Evolutionary conservation across 1,284 basidiomycete genomes (phyloP).

Genomic region (Ceratobasidium sp.): DNA sequence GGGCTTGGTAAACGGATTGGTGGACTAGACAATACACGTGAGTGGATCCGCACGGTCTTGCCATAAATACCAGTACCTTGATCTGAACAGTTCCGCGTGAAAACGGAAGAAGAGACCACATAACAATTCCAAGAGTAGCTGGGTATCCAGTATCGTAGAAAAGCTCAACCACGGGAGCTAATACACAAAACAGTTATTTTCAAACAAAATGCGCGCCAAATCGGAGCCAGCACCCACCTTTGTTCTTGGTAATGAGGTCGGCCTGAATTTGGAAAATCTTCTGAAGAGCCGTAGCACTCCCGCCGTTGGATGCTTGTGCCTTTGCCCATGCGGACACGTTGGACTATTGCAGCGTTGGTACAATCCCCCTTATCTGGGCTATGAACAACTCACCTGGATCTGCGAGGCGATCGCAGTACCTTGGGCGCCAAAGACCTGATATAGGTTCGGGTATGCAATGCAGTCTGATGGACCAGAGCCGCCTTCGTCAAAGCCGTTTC

Average conservation of each 20-base stretch:
- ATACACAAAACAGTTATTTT: neutral
- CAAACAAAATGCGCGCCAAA: slow-evolving; percentile 39
- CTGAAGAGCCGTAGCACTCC: slow-evolving; percentile 60
- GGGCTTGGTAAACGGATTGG: slow-evolving; percentile 64
- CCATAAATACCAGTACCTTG: slow-evolving; percentile 56
- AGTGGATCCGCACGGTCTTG: neutral
- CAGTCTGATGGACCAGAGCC: slow-evolving; percentile 62
- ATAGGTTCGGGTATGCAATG: slow-evolving; percentile 64
- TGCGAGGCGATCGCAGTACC: slow-evolving; percentile 4
- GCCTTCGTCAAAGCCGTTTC: slow-evolving; percentile 49
- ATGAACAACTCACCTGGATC: slow-evolving; percentile 51
- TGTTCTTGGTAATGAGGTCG: slow-evolving; percentile 62
- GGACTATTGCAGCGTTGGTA: slow-evolving; percentile 53
- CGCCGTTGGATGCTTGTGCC: slow-evolving; percentile 59
- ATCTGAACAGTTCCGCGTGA: slow-evolving; percentile 66
- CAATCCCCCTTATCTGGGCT: slow-evolving; percentile 50
- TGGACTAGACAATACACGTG: slow-evolving; percentile 55
- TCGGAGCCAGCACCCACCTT: slow-evolving; percentile 55
- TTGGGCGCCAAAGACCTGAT: slow-evolving; percentile 56
- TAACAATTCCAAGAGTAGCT: slow-evolving; percentile 63
- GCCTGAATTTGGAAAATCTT: slow-evolving; percentile 63
- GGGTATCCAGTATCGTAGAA: slow-evolving; percentile 61
- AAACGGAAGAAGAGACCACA: slow-evolving; percentile 70
- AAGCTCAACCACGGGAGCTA: slow-evolving; percentile 64
- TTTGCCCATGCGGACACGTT: slow-evolving; percentile 58